Evolutionary conservation across 495 filamentous ascomycete genomes (phyloP).

Genomic region (Penicillium bovifimosum): DNA sequence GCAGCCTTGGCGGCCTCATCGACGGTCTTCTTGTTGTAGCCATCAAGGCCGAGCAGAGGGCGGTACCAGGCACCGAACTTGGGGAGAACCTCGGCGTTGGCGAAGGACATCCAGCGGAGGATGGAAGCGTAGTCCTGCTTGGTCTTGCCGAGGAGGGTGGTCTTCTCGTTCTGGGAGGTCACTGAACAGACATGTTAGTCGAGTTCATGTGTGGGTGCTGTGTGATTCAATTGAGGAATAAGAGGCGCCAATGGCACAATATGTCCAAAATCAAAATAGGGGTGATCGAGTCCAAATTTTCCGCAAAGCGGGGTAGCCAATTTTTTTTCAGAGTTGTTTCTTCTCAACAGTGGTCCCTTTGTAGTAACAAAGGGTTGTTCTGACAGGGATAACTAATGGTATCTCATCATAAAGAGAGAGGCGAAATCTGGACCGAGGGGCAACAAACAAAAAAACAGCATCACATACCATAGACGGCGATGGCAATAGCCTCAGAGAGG

Average conservation of each 20-base stretch:
- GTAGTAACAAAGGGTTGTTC: slow-evolving; percentile 80
- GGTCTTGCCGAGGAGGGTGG: slow-evolving; percentile 95
- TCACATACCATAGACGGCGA: slow-evolving; percentile 92
- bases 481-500: slow-evolving; percentile 85
- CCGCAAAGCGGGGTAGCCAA: slow-evolving; percentile 32
- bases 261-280: slow-evolving; percentile 9
- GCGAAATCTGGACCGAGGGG: background rate
- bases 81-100: slow-evolving; percentile 78
- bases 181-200: slow-evolving; percentile 52
- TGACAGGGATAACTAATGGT: slow-evolving; percentile 99
- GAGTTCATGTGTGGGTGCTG: slow-evolving; percentile 10
- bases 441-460: slow-evolving; percentile 5
- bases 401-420: slow-evolving; percentile 68
- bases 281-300: slow-evolving; percentile 13
- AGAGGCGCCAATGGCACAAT: slow-evolving; percentile 15
- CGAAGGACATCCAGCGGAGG: slow-evolving; percentile 92
- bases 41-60: slow-evolving; percentile 72
- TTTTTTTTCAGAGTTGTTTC: slow-evolving; percentile 13
- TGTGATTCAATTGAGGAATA: slow-evolving; percentile 17
- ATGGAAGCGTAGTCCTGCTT: slow-evolving; percentile 99
- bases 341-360: slow-evolving; percentile 50
- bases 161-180: slow-evolving; percentile 99
- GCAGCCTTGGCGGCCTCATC: slow-evolving; percentile 68
- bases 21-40: slow-evolving; percentile 97
- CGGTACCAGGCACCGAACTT: slow-evolving; percentile 78